Percentiles rank a stretch among this genome's conserved stretches.
phyloP scores from a whole-genome alignment of 2,329 filamentous ascomycete species.

The Verticillium albo-atrum region DNA sequence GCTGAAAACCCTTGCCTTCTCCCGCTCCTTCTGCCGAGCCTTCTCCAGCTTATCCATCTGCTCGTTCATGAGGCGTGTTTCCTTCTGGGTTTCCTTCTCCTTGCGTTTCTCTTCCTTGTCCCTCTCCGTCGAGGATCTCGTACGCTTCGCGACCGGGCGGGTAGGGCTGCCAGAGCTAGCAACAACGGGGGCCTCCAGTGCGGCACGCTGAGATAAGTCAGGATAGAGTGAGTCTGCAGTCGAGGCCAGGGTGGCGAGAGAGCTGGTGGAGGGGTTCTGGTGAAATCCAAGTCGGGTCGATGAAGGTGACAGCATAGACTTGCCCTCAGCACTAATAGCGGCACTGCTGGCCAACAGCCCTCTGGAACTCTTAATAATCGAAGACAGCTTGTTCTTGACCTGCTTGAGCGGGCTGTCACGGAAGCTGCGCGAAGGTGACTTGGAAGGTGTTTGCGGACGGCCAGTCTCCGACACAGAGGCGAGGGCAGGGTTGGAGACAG shows the following conservation, averaged over 20 bases:
- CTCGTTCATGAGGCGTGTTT: conserved; percentile 56
- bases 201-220: conserved; percentile 36
- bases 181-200: conserved; percentile 17
- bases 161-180: conserved; percentile 35
- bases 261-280: conserved; percentile 42
- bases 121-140: conserved; percentile 55
- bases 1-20: conserved; percentile 58
- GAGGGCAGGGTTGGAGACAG: conserved; percentile 52
- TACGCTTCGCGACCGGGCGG: conserved; percentile 40
- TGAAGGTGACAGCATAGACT: conserved; percentile 53
- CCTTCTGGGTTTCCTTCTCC: conserved; percentile 64
- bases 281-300: conserved; percentile 39
- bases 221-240: conserved; percentile 37
- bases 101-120: conserved; percentile 62
- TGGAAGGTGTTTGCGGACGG: conserved; percentile 44
- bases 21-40: conserved; percentile 64
- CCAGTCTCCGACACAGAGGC: conserved; percentile 41
- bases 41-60: conserved; percentile 62
- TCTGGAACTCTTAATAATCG: conserved; percentile 83
- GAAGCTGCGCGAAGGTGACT: conserved; percentile 52
- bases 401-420: conserved; percentile 82
- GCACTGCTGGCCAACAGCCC: conserved; percentile 78
- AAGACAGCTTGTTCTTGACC: conserved; percentile 88
- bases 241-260: conserved; percentile 27
- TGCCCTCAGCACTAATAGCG: conserved; percentile 58